Evolutionary conservation across 2,329 filamentous ascomycete genomes (phyloP).

Genomic region (Neofusicoccum umdonicola): DNA sequence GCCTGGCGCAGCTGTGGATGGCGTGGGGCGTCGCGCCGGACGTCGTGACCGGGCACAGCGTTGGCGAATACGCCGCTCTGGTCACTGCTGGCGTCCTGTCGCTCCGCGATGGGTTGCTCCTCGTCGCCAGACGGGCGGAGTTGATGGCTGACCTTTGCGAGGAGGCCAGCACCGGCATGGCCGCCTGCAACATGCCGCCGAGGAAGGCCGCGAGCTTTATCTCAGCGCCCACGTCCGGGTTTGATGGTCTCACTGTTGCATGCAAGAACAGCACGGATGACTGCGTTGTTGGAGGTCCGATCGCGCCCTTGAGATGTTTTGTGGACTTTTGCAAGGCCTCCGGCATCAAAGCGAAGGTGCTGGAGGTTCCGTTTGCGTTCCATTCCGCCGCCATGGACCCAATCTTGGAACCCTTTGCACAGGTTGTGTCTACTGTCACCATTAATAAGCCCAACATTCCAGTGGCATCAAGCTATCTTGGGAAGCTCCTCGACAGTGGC

Average conservation of each 20-base stretch:
- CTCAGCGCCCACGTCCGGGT: too few species aligned
- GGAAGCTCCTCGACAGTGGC: not conserved
- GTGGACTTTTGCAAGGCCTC: slow-evolving; percentile 16
- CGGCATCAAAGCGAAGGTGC: slow-evolving; percentile 22
- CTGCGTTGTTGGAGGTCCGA: slow-evolving; percentile 20
- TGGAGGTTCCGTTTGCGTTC: slow-evolving; percentile 26
- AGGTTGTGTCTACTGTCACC: not conserved
- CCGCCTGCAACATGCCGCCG: slow-evolving; percentile 18
- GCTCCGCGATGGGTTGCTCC: not conserved
- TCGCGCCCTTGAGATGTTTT: slow-evolving; percentile 19
- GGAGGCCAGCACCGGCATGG: slow-evolving; percentile 25
- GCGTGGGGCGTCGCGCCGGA: slow-evolving; percentile 20
- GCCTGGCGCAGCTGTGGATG: slow-evolving; percentile 29
- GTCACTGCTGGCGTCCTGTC: not conserved
- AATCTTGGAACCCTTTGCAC: slow-evolving; percentile 21
- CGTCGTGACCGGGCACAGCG: slow-evolving; percentile 21
- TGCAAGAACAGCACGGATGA: slow-evolving; percentile 22
- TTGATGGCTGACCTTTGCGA: slow-evolving; percentile 22
- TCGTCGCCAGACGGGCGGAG: slow-evolving; percentile 5
- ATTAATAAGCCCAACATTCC: not conserved
- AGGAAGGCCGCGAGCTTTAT: slow-evolving; percentile 3
- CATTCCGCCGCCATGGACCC: slow-evolving; percentile 29
- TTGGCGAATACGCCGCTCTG: slow-evolving; percentile 16
- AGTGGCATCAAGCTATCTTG: not conserved
- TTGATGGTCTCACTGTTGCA: slow-evolving; percentile 1